phyloP scores from a whole-genome alignment of 2,329 filamentous ascomycete species.

The Aspergillus quadrilineatus region DNA sequence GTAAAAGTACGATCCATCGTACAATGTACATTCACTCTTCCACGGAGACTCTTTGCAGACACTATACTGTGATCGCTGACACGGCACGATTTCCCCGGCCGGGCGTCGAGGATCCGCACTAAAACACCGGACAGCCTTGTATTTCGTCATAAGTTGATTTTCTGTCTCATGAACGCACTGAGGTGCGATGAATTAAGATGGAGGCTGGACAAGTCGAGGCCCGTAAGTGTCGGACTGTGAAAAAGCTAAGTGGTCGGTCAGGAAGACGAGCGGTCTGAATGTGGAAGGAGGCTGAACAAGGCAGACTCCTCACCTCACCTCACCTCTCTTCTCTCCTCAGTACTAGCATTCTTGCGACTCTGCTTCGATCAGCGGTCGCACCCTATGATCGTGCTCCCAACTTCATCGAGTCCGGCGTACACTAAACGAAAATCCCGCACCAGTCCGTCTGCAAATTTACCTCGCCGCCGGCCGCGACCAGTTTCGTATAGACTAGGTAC shows the following conservation, averaged over 20 bases:
- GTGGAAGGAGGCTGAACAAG: slow-evolving; percentile 3
- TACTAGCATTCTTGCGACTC: background rate
- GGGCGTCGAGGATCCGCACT: slow-evolving; percentile 13
- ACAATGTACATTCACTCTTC: background rate
- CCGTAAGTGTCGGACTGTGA: background rate
- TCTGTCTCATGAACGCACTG: background rate
- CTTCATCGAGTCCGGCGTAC: background rate
- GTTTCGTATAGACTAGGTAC: background rate
- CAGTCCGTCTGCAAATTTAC: background rate
- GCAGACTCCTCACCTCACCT: background rate
- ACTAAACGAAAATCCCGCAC: slow-evolving; percentile 11
- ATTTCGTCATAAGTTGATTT: background rate
- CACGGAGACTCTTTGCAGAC: background rate
- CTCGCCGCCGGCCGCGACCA: background rate
- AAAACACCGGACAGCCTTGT: slow-evolving; percentile 18
- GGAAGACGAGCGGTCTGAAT: slow-evolving; percentile 3
- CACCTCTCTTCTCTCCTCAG: no score
- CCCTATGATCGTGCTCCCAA: background rate
- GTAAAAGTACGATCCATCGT: slow-evolving; percentile 3
- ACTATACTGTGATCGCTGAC: background rate
- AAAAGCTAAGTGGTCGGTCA: background rate
- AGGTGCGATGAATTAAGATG: background rate
- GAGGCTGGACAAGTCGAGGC: background rate
- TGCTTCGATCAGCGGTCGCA: background rate
- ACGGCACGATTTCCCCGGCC: slow-evolving; percentile 19